Base-by-base conservation (phyloP, 2,329 filamentous ascomycete genomes). In the Elsinoe ampelina region DNA sequence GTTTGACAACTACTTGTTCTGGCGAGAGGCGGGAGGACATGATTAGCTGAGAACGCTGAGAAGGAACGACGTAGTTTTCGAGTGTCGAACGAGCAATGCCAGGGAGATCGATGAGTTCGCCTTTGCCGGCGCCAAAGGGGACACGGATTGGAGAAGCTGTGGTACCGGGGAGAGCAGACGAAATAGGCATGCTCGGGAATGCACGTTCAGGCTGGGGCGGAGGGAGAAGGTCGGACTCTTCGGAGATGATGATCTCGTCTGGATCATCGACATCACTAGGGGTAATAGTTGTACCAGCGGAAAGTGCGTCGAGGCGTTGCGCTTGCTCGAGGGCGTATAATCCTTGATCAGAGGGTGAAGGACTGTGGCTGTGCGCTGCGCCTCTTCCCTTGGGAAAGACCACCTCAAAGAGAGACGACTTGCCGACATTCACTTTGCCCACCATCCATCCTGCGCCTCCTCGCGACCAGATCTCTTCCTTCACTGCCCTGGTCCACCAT, bases 341-440 rank as follows among this genome's bases (percentile, higher is more conserved):
- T 13, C 48, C 35, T 15, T 26, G n/a, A 7, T 52, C 48, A 7
- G 34, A 20, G 34, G 19, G 48, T 39, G 48, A 39, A 20, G 34
- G 48, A 34, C 22, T 36, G 32, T 26, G 20, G 34, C 32, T 34
- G 22, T 36, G 32, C 10, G 48, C 32, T 34, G 19, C 73, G 64
- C 57, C 69, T 63, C 65, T 70, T 54, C 65, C 76, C 87, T 92
- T 85, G 3, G 95, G 92, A 65, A 91, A 95, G 6, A 96, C 83
- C 3, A 84, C 81, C 63, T 93, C 85, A 59, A 97, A 95, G 1
- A 98, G 79, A 66, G 86, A 86, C 64, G 92, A 97, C 72, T 98
- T 98, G 20, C 93, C 95, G 2, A 97, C 95, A 67, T 98, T 98
- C 61, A 90, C 89, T 71, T 95, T 97, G n/a, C 93, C 93, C 2